These are phyloP conservation scores for Quercus agrifolia DNA, from an alignment of 306 rosid genomes.

Conservation along the genomic window DNA sequence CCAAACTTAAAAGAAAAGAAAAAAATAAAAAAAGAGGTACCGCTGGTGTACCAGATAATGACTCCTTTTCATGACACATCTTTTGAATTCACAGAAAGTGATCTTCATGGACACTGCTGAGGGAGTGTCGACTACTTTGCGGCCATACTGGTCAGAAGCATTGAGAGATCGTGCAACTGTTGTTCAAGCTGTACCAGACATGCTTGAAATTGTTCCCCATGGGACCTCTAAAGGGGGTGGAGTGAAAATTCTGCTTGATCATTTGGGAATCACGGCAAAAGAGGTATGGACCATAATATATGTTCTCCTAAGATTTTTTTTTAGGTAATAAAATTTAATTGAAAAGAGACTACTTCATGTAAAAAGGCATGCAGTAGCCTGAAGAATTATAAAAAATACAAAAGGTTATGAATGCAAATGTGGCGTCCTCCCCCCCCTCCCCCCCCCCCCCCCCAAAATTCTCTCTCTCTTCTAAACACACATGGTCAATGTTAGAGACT, in stretches of 20 bases:
- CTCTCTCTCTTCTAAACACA: not conserved
- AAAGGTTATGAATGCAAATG: not conserved
- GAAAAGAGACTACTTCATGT: no score
- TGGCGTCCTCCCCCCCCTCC: no score
- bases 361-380: no score
- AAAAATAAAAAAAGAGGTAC: not conserved
- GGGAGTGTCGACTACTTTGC: conserved; percentile 55
- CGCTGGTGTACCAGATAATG: not conserved
- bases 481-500: not conserved
- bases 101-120: conserved; percentile 64
- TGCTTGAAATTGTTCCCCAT: conserved; percentile 84
- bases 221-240: conserved; percentile 91
- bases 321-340: no score
- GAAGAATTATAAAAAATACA: no score
- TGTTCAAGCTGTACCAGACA: conserved; percentile 79
- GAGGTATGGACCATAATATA: conserved; percentile 48
- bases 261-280: conserved; percentile 61
- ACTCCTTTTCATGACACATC: conserved; percentile 4
- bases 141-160: conserved; percentile 90
- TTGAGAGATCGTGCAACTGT: conserved; percentile 57
- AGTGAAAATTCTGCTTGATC: conserved; percentile 80
- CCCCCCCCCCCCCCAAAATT: no score
- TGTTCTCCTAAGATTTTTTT: not conserved
- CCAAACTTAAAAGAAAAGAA: not conserved
- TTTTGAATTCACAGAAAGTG: conserved; percentile 60